Evolutionary conservation across 1,284 basidiomycete genomes (phyloP), one percentile per base, ranked within the genome.

Genomic region (Heterobasidion irregulare): DNA sequence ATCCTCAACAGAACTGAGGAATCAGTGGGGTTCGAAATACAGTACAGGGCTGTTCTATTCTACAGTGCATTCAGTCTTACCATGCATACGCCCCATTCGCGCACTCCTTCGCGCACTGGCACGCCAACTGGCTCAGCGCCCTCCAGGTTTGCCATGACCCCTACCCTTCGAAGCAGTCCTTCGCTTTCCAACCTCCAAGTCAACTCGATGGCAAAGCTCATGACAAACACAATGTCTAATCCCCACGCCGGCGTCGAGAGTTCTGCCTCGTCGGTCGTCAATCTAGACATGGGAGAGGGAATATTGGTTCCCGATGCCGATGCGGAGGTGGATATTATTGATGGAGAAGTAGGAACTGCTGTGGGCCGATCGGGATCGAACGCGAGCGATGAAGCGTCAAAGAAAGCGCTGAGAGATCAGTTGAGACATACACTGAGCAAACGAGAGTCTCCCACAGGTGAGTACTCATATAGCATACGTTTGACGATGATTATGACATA

Each of bases 241-340:
- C 49, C 65, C 43, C 56, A 65, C 71, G 54, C 58, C 12, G 65
- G 70, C 47, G 70, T 78, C 41, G 78, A 80, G 61, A 87, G 85
- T 66, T 82, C 83, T 32, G 77, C 83, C 46, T 86, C 86, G 50
- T 87, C 86, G 45, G 73, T 84, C 26, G 72, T 79, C 60, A 80
- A 84, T 62, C 63, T 84, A 64, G 83, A 85, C 59, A 68, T 81
- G 49, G 72, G 71, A 46, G 84, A 86, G 59, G 81, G 83, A 8
- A 83, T 88, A 53, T 70, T 89, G 41, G 73, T 87, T 47, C 79
- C 82, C 60, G 85, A 87, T 62, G 74, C 75, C 49, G 84, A 86
- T 47, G 72, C 70, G 50, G 83, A 81, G 58, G 72, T 72, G 38
- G 83, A 84, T 53, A 70, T 74, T 6, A 65, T 69, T 6, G 75